A percentile compares a stretch with the other conserved stretches of the same genome.
Conservation (phyloP, 2,329 filamentous ascomycete genomes). For the Phialophora chinensis region DNA sequence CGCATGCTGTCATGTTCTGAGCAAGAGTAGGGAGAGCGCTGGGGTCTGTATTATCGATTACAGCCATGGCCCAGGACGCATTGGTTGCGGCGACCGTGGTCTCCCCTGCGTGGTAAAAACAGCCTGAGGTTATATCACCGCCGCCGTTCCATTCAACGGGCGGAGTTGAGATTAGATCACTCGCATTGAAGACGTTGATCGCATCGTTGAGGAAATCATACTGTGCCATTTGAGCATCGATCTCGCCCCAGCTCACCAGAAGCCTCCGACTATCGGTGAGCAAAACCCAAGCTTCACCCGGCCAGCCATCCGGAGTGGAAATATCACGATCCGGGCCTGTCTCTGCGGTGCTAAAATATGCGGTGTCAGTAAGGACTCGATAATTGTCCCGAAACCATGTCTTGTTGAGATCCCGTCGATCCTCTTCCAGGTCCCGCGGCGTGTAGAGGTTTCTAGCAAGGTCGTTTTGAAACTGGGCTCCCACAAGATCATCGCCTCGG, state of each 20-base stretch:
- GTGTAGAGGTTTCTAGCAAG: constrained; percentile 55
- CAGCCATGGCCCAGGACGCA: constrained; percentile 59
- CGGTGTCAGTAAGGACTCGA: constrained; percentile 37
- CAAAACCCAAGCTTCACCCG: constrained; percentile 64
- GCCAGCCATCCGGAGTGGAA: constrained; percentile 66
- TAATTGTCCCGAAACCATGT: constrained; percentile 57
- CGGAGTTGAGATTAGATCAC: constrained; percentile 46
- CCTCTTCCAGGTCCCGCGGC: constrained; percentile 54
- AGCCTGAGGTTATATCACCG: constrained; percentile 58
- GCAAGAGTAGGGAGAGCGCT: constrained; percentile 44
- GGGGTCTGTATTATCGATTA: constrained; percentile 33
- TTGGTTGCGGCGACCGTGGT: constrained; percentile 53
- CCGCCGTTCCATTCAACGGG: constrained; percentile 40
- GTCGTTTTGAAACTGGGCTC: constrained; percentile 56
- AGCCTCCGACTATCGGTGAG: constrained; percentile 61
- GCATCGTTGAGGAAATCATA: constrained; percentile 63
- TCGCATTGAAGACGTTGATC: constrained; percentile 57
- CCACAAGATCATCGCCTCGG: constrained; percentile 50
- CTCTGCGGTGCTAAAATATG: constrained; percentile 57
- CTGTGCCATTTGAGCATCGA: constrained; percentile 62
- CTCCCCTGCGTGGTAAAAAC: constrained; percentile 57
- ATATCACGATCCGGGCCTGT: constrained; percentile 40
- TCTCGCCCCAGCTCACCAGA: constrained; percentile 60
- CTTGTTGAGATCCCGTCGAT: constrained; percentile 63
- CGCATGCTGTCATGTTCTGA: constrained; percentile 60